Evolutionary conservation across 2,329 filamentous ascomycete species (phyloP).

Genomic region (Trichoderma koningii): DNA sequence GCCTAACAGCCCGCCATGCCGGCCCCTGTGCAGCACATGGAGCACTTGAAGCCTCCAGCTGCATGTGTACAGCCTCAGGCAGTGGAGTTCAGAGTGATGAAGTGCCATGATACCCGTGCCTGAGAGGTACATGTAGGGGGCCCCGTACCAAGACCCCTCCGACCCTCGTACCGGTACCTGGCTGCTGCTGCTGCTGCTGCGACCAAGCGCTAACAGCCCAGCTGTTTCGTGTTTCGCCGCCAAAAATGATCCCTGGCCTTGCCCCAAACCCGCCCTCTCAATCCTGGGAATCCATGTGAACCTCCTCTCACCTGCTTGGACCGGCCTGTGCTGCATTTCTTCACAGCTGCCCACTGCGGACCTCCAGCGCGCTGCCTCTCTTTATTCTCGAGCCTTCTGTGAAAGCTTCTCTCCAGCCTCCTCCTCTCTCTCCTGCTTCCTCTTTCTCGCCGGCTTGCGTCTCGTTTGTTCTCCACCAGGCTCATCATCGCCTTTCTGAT

Average conservation of each 20-base stretch:
- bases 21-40: not conserved
- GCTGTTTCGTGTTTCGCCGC: conserved; percentile 1
- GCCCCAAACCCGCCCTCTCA: too few relatives aligned
- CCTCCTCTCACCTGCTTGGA: conserved; percentile 8
- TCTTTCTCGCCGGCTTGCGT: conserved; percentile 6
- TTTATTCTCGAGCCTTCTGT: conserved; percentile 27
- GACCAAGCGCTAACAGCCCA: not conserved
- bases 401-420: conserved; percentile 20
- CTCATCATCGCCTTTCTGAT: not conserved
- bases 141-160: not conserved
- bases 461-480: not conserved
- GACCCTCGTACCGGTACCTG: not conserved
- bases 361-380: conserved; percentile 20
- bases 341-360: conserved; percentile 21
- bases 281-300: conserved; percentile 11
- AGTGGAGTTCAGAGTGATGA: not conserved
- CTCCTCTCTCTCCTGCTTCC: conserved; percentile 1
- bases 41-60: not conserved
- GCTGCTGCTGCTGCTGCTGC: not conserved
- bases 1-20: conserved; percentile 6
- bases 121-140: not conserved
- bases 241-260: conserved; percentile 2
- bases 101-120: too few relatives aligned
- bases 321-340: conserved; percentile 5
- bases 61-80: not conserved